Conservation (phyloP, 1,139 yeast species). For the Candida pseudocylindracea region DNA sequence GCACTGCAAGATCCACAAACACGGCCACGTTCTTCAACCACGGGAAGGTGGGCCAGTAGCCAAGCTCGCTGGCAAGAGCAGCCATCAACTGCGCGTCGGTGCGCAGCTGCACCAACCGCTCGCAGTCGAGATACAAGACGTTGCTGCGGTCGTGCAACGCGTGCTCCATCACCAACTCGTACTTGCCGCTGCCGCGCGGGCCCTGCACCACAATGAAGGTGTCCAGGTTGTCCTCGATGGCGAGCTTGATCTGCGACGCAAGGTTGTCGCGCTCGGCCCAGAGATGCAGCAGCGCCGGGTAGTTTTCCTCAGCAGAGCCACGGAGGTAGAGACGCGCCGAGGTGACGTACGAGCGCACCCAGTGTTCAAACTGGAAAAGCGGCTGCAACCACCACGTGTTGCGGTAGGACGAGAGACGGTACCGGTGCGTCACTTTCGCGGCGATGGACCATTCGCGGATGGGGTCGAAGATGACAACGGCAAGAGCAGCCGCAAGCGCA, state of each 20-base stretch:
- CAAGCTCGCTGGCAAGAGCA: constrained; percentile 52
- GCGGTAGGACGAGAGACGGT: constrained; percentile 4
- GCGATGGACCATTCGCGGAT: constrained; percentile 1
- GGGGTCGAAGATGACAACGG: constrained; percentile 1
- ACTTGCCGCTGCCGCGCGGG: constrained; percentile 87
- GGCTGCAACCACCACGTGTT: constrained; percentile 18
- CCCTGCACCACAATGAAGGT: constrained; percentile 82
- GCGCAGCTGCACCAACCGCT: constrained; percentile 44
- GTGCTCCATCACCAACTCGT: constrained; percentile 53
- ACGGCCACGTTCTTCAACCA: constrained; percentile 73
- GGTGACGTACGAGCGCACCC: not conserved
- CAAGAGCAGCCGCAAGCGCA: constrained; percentile 8
- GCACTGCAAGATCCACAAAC: constrained; percentile 67
- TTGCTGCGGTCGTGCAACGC: constrained; percentile 31
- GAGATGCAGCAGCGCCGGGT: constrained; percentile 1
- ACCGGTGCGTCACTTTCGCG: constrained; percentile 1
- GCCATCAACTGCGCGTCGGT: constrained; percentile 49
- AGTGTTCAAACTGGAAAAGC: constrained; percentile 2
- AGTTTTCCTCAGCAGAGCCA: constrained; percentile 2
- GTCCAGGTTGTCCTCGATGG: constrained; percentile 42
- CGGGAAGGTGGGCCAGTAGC: constrained; percentile 84
- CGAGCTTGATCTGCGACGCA: constrained; percentile 21
- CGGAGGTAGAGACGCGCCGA: no score
- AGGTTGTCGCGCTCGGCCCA: not conserved
- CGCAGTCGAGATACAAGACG: constrained; percentile 62